These are phyloP conservation scores for Starmera quercuum DNA, from an alignment of 805 yeast species.

Conservation along the genomic window DNA sequence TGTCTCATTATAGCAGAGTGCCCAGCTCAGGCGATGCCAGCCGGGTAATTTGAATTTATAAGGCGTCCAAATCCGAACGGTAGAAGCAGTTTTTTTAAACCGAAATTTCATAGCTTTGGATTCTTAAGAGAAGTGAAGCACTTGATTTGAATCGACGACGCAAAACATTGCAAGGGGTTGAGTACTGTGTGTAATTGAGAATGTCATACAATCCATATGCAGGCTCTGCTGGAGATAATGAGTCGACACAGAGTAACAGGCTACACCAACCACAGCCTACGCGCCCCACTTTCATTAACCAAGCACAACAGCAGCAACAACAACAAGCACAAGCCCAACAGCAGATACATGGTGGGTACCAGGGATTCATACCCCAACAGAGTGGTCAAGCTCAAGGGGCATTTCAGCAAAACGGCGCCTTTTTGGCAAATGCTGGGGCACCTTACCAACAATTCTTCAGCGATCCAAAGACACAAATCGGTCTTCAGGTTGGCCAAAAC, in stretches of 20 bases:
- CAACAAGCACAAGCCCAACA: slow-evolving; percentile 15
- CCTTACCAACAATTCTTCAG: slow-evolving; percentile 37
- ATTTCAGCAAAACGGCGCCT: slow-evolving; percentile 5
- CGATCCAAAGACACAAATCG: slow-evolving; percentile 78
- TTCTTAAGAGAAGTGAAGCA: not conserved
- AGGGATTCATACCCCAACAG: slow-evolving; percentile 12
- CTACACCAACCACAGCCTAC: slow-evolving; percentile 23
- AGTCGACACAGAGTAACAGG: slow-evolving; percentile 11
- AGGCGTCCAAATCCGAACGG: too few species aligned
- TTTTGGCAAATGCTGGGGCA: slow-evolving; percentile 17
- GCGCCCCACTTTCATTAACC: slow-evolving; percentile 14
- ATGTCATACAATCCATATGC: slow-evolving; percentile 45
- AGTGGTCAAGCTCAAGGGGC: slow-evolving; percentile 8
- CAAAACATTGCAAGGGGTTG: not conserved
- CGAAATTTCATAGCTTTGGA: not conserved
- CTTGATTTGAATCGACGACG: not conserved
- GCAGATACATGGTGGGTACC: slow-evolving; percentile 4
- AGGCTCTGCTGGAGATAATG: slow-evolving; percentile 15
- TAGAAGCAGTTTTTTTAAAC: too few species aligned
- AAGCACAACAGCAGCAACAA: slow-evolving; percentile 19
- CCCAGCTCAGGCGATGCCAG: too few species aligned
- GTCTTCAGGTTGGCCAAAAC: slow-evolving; percentile 79
- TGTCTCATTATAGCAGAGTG: too few species aligned
- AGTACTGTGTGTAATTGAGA: not conserved
- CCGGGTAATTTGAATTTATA: too few species aligned